Evolutionary conservation across 73 alveolate species (phyloP).

Genomic region (Durusdinium trenchii): DNA sequence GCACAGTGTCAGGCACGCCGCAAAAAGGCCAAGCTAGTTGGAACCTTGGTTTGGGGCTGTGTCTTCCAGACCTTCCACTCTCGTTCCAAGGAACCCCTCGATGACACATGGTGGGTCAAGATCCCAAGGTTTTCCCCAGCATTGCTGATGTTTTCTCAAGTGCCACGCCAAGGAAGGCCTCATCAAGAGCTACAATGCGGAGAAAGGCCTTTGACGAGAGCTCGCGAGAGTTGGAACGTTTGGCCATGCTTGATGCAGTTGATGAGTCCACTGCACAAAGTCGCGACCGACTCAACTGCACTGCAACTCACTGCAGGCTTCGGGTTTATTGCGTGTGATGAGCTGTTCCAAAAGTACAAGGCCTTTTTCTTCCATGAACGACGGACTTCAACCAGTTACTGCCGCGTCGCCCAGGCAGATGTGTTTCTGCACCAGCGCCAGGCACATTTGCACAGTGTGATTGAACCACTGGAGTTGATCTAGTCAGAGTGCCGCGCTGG

Average conservation of each 20-base stretch:
- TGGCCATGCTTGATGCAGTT: not conserved
- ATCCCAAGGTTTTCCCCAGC: not conserved
- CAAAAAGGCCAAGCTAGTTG: too few relatives aligned
- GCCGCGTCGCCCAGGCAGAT: constrained; percentile 39
- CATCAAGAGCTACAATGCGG: constrained; percentile 25
- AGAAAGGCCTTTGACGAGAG: not conserved
- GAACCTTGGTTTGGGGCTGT: not conserved
- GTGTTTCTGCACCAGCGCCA: constrained; percentile 78
- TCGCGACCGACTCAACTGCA: not conserved
- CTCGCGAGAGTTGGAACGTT: not conserved
- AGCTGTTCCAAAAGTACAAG: constrained; percentile 64
- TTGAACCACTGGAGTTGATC: too few relatives aligned
- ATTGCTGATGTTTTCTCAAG: not conserved
- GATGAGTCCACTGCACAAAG: not conserved
- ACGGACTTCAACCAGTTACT: not conserved
- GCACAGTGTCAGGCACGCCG: too few relatives aligned
- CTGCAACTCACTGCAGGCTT: constrained; percentile 41
- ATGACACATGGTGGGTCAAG: constrained; percentile 35
- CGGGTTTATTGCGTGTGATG: constrained; percentile 72
- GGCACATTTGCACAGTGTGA: too few relatives aligned
- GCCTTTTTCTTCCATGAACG: not conserved
- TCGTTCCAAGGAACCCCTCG: constrained; percentile 1
- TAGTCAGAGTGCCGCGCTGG: not conserved
- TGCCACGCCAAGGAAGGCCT: constrained; percentile 50
- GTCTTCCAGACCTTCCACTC: too few relatives aligned